A percentile compares a stretch with the other conserved stretches of the same genome.
These are phyloP conservation scores for Suhomyces kunorum DNA, from an alignment of 1,139 yeast genomes.

Conservation along the genomic window DNA sequence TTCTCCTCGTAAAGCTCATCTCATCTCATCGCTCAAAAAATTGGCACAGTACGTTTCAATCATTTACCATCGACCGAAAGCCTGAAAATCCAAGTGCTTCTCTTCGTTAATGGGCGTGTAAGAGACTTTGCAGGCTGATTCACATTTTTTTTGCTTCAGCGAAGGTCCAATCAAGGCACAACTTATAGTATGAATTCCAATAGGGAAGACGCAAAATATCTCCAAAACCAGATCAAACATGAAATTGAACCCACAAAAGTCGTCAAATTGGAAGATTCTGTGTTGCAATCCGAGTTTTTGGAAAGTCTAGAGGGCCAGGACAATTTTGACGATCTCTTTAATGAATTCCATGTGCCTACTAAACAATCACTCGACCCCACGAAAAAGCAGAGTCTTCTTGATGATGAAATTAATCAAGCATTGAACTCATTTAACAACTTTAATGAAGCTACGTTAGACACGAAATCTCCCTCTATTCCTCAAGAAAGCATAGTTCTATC, in stretches of 20 bases:
- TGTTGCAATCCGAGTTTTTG: background rate
- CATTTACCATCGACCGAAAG: too few species aligned
- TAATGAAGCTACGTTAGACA: slow-evolving; percentile 12
- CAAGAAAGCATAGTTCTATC: slow-evolving; percentile 6
- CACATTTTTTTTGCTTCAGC: background rate
- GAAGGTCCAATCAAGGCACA: background rate
- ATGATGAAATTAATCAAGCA: slow-evolving; percentile 26
- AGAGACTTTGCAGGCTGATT: too few species aligned
- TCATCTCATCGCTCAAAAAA: slow-evolving; percentile 7
- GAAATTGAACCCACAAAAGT: background rate
- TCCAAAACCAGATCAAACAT: background rate
- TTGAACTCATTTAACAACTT: slow-evolving; percentile 23
- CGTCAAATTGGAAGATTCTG: background rate
- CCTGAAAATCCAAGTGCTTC: too few species aligned
- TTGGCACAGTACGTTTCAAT: slow-evolving; percentile 1
- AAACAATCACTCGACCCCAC: background rate
- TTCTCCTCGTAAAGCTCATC: background rate
- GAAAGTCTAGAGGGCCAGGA: background rate
- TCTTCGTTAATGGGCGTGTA: too few species aligned
- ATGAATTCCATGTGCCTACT: background rate
- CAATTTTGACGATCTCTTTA: background rate
- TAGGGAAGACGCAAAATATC: background rate
- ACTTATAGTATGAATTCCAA: background rate
- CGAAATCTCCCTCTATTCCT: background rate
- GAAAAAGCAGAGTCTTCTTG: slow-evolving; percentile 11